These are phyloP conservation scores for Gamsiella multidivaricata DNA, from an alignment of 192 early-diverging fungal genomes.

Conservation along the genomic window DNA sequence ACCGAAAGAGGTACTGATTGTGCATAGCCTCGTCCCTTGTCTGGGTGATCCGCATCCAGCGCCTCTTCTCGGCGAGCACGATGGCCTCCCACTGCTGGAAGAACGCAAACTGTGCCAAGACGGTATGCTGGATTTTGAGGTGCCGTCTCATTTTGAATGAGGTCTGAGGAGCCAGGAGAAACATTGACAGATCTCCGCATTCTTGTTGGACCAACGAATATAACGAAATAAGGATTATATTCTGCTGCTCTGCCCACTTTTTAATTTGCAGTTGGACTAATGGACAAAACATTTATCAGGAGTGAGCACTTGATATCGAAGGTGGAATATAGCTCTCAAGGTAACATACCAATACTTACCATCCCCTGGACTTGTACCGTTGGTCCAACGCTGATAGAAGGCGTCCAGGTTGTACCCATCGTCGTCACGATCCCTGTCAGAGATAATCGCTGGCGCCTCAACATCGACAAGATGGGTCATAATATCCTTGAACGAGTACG, in stretches of 20 bases:
- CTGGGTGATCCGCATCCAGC: slow-evolving; percentile 1
- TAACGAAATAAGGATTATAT: slow-evolving; percentile 23
- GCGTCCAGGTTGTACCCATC: slow-evolving; percentile 19
- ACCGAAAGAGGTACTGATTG: slow-evolving; percentile 1
- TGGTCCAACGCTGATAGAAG: slow-evolving; percentile 17
- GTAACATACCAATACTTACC: slow-evolving; percentile 6
- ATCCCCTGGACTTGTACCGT: not conserved
- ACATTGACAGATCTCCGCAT: not conserved
- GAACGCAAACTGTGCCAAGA: slow-evolving; percentile 47
- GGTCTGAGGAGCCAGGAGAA: slow-evolving; percentile 23
- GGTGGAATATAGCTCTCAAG: not conserved
- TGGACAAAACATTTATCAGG: not conserved
- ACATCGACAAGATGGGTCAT: slow-evolving; percentile 40
- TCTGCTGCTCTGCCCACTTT: slow-evolving; percentile 42
- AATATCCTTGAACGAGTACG: slow-evolving; percentile 26
- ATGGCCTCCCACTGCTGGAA: slow-evolving; percentile 50
- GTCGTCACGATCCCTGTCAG: slow-evolving; percentile 24
- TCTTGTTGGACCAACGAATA: slow-evolving; percentile 18
- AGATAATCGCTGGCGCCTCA: slow-evolving; percentile 19
- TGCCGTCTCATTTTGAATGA: slow-evolving; percentile 31
- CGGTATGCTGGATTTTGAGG: slow-evolving; percentile 5
- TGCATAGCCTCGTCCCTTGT: slow-evolving; percentile 17
- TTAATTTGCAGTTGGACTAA: slow-evolving; percentile 11
- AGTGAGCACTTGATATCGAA: not conserved
- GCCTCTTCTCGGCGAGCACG: slow-evolving; percentile 8